These are phyloP conservation scores for Parasitella parasitica DNA, from an alignment of 371 early-diverging fungal genomes.

Conservation along the genomic window DNA sequence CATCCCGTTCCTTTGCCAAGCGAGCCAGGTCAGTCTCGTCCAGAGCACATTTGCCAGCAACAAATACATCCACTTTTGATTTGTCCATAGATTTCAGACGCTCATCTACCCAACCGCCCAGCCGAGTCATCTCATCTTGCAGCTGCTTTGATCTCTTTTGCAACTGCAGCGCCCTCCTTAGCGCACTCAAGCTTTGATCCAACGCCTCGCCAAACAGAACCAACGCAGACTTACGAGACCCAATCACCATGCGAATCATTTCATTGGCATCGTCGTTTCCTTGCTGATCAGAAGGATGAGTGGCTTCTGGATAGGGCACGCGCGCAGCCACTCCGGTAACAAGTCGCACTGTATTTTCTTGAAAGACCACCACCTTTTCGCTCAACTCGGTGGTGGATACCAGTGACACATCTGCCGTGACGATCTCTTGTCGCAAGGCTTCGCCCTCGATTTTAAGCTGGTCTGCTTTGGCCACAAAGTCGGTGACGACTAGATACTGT, in stretches of 20 bases:
- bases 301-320: slow-evolving; percentile 38
- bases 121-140: slow-evolving; percentile 32
- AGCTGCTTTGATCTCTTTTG: slow-evolving; percentile 31
- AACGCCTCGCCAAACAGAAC: slow-evolving; percentile 37
- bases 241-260: slow-evolving; percentile 30
- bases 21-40: slow-evolving; percentile 28
- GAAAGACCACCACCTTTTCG: slow-evolving; percentile 29
- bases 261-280: slow-evolving; percentile 41
- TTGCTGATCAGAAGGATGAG: slow-evolving; percentile 21
- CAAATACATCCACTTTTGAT: slow-evolving; percentile 28
- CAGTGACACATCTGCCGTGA: slow-evolving; percentile 13
- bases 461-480: slow-evolving; percentile 34
- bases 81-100: slow-evolving; percentile 21
- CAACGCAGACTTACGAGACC: slow-evolving; percentile 31
- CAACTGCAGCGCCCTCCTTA: slow-evolving; percentile 35
- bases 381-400: slow-evolving; percentile 11
- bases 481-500: slow-evolving; percentile 41
- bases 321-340: slow-evolving; percentile 29
- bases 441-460: slow-evolving; percentile 28
- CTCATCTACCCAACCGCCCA: slow-evolving; percentile 35
- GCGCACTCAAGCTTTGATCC: slow-evolving; percentile 37
- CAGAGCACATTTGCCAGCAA: slow-evolving; percentile 27
- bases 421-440: slow-evolving; percentile 22
- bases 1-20: slow-evolving; percentile 33
- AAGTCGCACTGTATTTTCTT: slow-evolving; percentile 33